These are phyloP conservation scores for Metschnikowia sp. DNA, from an alignment of 805 yeast genomes.

Conservation along the genomic window DNA sequence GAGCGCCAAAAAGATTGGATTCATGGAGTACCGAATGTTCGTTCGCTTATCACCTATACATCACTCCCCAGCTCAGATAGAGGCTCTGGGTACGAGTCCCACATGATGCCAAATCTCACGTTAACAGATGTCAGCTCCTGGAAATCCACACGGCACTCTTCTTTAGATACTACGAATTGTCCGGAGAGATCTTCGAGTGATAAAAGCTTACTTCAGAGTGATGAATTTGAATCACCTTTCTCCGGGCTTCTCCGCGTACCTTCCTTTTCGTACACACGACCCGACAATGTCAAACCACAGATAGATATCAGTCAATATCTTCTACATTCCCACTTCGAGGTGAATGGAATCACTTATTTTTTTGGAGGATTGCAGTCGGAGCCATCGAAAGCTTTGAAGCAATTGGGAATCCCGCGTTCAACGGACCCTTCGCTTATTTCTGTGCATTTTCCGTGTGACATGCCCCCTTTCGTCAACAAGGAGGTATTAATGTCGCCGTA, in stretches of 20 bases:
- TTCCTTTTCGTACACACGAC: constrained; percentile 9
- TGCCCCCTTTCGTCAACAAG: constrained; percentile 39
- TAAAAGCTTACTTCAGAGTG: constrained; percentile 8
- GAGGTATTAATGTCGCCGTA: constrained; percentile 38
- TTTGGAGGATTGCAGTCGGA: constrained; percentile 36
- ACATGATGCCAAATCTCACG: constrained; percentile 5
- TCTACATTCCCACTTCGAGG: constrained; percentile 33
- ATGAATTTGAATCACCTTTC: constrained; percentile 14
- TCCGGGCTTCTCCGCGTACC: constrained; percentile 18
- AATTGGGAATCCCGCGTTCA: constrained; percentile 32
- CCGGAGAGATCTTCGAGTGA: not conserved
- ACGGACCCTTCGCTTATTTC: constrained; percentile 30
- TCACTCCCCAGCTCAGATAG: not conserved
- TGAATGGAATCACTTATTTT: constrained; percentile 28
- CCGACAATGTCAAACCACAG: not conserved
- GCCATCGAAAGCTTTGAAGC: constrained; percentile 17
- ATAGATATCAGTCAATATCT: constrained; percentile 4
- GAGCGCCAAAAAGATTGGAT: constrained; percentile 7
- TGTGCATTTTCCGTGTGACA: constrained; percentile 34
- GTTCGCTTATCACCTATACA: constrained; percentile 7
- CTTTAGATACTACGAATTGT: constrained; percentile 3
- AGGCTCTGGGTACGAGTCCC: not conserved
- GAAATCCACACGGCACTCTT: constrained; percentile 5
- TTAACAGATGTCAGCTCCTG: not conserved
- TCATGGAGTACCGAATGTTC: constrained; percentile 23